phyloP scores from a whole-genome alignment of 176 grass and related monocot species.

The Triticum timopheevii region DNA sequence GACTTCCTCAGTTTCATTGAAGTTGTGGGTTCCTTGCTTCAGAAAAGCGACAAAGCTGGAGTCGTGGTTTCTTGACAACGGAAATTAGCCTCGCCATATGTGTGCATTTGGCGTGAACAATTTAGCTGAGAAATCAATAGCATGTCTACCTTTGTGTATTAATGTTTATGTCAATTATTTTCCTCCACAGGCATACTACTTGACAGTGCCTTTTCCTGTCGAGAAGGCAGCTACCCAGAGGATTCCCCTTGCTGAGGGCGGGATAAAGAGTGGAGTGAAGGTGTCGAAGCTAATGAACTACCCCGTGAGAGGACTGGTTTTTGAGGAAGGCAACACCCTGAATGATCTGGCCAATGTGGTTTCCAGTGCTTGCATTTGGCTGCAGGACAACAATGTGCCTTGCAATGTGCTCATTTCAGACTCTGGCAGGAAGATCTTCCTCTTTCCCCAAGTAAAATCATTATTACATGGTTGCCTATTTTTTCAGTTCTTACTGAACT shows the following conservation, averaged over 20 bases:
- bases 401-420: constrained; percentile 94
- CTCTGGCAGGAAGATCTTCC: constrained; percentile 64
- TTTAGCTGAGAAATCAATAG: neutral
- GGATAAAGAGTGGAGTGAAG: constrained; percentile 57
- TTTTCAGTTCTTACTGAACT: neutral
- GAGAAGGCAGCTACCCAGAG: constrained; percentile 78
- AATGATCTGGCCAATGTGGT: constrained; percentile 66
- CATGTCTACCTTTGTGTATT: neutral
- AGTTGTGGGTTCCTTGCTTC: neutral
- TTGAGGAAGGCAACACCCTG: constrained; percentile 69
- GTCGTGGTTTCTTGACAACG: neutral
- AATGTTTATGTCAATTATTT: neutral
- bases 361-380: constrained; percentile 79
- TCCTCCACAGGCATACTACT: constrained; percentile 67
- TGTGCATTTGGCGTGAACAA: neutral
- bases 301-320: constrained; percentile 89
- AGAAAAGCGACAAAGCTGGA: neutral
- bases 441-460: constrained; percentile 71
- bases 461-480: neutral
- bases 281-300: constrained; percentile 85
- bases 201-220: constrained; percentile 82
- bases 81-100: neutral
- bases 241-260: constrained; percentile 52
- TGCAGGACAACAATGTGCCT: constrained; percentile 92
- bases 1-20: neutral